Percentiles rank a stretch among this genome's conserved stretches.
Conservation (phyloP, 2,329 filamentous ascomycete genomes). For the Diaporthe destruens region DNA sequence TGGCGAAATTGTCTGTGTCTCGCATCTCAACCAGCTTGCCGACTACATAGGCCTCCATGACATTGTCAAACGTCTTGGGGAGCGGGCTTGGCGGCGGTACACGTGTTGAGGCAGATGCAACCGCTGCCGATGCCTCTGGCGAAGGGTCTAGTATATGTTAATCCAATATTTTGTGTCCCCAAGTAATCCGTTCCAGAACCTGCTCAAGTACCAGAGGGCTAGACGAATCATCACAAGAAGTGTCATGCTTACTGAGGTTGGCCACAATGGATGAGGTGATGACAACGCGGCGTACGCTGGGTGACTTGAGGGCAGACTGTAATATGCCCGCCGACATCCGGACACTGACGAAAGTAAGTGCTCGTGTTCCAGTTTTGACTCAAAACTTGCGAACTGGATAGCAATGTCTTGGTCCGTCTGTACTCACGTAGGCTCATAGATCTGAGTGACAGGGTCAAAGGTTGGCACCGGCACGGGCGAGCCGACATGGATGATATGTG, state of each 20-base stretch:
- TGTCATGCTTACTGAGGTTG: conserved; percentile 41
- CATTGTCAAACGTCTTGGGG: conserved; percentile 41
- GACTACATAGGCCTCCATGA: conserved; percentile 43
- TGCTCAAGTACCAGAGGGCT: not conserved
- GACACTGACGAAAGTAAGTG: conserved; percentile 33
- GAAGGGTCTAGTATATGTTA: not conserved
- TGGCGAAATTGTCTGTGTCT: conserved; percentile 45
- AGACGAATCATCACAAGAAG: not conserved
- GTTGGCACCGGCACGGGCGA: conserved; percentile 45
- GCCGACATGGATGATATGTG: conserved; percentile 47
- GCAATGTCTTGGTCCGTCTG: not conserved
- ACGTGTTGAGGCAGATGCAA: conserved; percentile 43
- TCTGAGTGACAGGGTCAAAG: conserved; percentile 40
- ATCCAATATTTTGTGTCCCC: not conserved
- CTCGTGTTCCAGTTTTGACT: not conserved
- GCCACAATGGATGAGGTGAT: conserved; percentile 47
- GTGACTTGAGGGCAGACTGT: conserved; percentile 44
- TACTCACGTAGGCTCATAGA: conserved; percentile 44
- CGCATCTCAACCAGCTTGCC: conserved; percentile 45
- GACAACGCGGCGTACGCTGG: conserved; percentile 45
- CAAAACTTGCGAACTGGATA: too few species aligned
- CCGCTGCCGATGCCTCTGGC: conserved; percentile 19
- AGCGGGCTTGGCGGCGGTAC: conserved; percentile 43
- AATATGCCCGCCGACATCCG: conserved; percentile 43
- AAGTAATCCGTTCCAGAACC: not conserved